Base-by-base conservation (phyloP, 805 yeast species). In the Yamadazyma paraphyllophila region DNA sequence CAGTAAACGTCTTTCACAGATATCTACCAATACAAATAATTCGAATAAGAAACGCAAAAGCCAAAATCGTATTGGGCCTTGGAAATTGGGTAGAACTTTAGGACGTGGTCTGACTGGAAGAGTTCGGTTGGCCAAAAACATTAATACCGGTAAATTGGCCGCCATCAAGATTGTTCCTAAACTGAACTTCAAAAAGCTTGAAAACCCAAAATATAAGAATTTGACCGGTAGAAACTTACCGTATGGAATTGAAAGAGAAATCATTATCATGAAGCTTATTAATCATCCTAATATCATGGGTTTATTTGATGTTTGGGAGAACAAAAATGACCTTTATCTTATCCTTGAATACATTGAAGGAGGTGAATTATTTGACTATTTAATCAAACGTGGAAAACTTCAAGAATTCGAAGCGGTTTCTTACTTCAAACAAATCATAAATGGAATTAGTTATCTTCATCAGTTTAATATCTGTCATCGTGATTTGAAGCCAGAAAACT, bases 41-140 rank as follows among this genome's bases (percentile, higher is more conserved):
- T 71, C 67, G 11, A 62, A 62, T 44, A 66, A 69, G 63, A 78
- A 58, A 65, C 72, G 74, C 38, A 63, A 69, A 47, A 54, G 54
- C 47, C 81, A 77, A 55, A 76, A 77, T 52, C 76, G 81, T 54
- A 83, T 94, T 37, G 99, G 99, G 2, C 97, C 99, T 1, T 94
- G 99, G 99, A 87, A 89, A 61, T 72, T 94, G 31, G 98, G 98
- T 25, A 78, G 92, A 54, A 94, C 99, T 2, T 71, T 94, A 42
- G 99, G 99, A 17, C 77, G 95, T 48, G 99, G 99, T n/a, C 86
- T 96, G 11, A 88, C 97, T 1, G 98, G 99, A 17, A 78, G 97
- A 50, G 99, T 94, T 13, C 74, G 96, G 48, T 74, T 94, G 45
- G 98, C 99, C 12, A 85, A 89, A 55, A 95, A 94, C 62, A 77